These are phyloP conservation scores for Colletotrichum acutatum DNA, from an alignment of 2,329 filamentous ascomycete genomes.

Conservation along the genomic window DNA sequence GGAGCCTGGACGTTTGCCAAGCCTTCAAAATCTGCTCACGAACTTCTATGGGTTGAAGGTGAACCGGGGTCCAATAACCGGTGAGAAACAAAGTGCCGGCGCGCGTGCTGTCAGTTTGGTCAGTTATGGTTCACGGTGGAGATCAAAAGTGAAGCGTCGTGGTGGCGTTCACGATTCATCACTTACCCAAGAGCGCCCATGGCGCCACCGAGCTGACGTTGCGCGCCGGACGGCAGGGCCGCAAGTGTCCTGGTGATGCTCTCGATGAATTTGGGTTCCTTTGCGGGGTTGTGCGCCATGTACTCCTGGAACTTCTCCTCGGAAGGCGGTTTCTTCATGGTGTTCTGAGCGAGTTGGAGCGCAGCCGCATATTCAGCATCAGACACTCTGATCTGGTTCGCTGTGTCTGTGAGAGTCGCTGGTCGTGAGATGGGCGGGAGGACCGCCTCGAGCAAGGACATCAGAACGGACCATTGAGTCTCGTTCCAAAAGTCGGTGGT, in stretches of 20 bases:
- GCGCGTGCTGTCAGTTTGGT: constrained; percentile 61
- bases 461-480: constrained; percentile 64
- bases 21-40: constrained; percentile 71
- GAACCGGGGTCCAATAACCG: constrained; percentile 71
- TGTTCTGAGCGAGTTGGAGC: constrained; percentile 50
- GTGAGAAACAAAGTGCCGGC: constrained; percentile 74
- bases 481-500: constrained; percentile 53
- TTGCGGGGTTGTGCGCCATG: constrained; percentile 62
- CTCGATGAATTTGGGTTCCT: constrained; percentile 63
- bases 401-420: constrained; percentile 49
- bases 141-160: not conserved
- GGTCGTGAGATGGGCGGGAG: constrained; percentile 67
- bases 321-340: constrained; percentile 51
- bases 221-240: constrained; percentile 44
- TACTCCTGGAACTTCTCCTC: constrained; percentile 61
- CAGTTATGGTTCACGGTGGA: not conserved
- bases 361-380: constrained; percentile 61
- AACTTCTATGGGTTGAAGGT: constrained; percentile 68
- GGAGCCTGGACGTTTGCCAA: constrained; percentile 70
- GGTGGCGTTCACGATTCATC: not conserved
- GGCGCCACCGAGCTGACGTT: constrained; percentile 50
- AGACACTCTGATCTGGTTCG: constrained; percentile 56
- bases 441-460: constrained; percentile 66
- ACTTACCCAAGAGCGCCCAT: constrained; percentile 57
- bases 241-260: constrained; percentile 57